Evolutionary conservation across 2,329 filamentous ascomycete species (phyloP), one percentile per base, ranked within the genome.

Genomic region (Aspergillus tanneri): DNA sequence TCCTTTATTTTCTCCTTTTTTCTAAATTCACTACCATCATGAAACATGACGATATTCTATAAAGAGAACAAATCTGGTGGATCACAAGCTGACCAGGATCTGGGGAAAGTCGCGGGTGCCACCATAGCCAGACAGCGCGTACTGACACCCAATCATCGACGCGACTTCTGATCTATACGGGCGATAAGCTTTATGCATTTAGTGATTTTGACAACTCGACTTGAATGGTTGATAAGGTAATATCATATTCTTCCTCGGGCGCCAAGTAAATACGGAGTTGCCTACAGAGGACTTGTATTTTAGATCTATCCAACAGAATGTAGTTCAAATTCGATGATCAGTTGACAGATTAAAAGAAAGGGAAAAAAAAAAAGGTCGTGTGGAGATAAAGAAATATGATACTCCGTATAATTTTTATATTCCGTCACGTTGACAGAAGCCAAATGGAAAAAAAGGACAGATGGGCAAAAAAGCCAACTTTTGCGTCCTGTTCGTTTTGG

Each of bases 401-500:
- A 52, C 41, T 30, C 51, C 41, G 41, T n/a, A n/a, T n/a, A n/a
- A n/a, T n/a, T n/a, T n/a, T n/a, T n/a, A n/a, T n/a, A n/a, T n/a
- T n/a, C n/a, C n/a, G n/a, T n/a, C n/a, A n/a, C n/a, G n/a, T n/a
- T n/a, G n/a, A n/a, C n/a, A n/a, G n/a, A n/a, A 37, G 40, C 32
- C 39, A 45, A 48, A 43, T 45, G 32, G 35, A 47, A 39, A 54
- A 41, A 40, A 49, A 56, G 46, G 45, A 49, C 57, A 53, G 43
- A 47, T 52, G 42, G 49, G 32, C 37, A 38, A 47, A 45, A 48
- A 48, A 36, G 47, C 47, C 50, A 56, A 57, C 61, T 56, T 66
- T n/a, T n/a, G n/a, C n/a, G 28, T 34, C 12, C 67, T 67, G 62
- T 64, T 67, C 63, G 59, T 52, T 62, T 57, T 52, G 58, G 48